Evolutionary conservation across 257 asterid genomes (phyloP).

Genomic region (Solanum chmielewskii): DNA sequence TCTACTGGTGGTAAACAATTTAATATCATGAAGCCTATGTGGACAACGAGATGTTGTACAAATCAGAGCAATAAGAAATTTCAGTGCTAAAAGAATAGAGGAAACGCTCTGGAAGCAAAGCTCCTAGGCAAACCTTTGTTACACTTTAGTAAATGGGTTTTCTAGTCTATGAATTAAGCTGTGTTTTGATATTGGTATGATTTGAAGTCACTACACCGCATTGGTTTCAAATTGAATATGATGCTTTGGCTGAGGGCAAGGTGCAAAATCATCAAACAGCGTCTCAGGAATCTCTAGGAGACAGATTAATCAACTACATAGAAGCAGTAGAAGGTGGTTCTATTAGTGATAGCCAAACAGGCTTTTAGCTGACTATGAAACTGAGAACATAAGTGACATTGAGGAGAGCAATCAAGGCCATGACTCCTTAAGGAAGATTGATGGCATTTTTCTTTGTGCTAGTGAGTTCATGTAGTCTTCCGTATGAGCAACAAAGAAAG

Average conservation of each 20-base stretch:
- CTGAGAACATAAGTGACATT: background rate
- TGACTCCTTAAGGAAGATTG: background rate
- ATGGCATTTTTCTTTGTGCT: background rate
- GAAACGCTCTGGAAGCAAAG: background rate
- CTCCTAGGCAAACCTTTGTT: background rate
- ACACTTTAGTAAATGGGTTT: background rate
- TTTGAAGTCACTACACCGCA: background rate
- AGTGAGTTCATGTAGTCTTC: background rate
- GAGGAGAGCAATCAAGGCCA: background rate
- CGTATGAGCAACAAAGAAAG: background rate
- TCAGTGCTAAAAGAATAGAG: background rate
- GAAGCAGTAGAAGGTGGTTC: background rate
- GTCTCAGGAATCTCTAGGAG: background rate
- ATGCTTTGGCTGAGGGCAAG: conserved; percentile 2
- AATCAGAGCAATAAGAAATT: background rate
- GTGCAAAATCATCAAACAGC: background rate
- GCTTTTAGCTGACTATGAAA: background rate
- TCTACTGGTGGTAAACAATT: background rate
- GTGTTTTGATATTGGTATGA: background rate
- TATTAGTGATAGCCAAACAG: background rate
- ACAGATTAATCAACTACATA: background rate
- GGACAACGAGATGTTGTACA: background rate
- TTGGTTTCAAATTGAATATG: background rate
- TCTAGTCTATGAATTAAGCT: background rate
- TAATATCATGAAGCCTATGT: background rate